phyloP scores from a whole-genome alignment of 2,329 filamentous ascomycete species.

The Raffaelea ambrosiae region DNA sequence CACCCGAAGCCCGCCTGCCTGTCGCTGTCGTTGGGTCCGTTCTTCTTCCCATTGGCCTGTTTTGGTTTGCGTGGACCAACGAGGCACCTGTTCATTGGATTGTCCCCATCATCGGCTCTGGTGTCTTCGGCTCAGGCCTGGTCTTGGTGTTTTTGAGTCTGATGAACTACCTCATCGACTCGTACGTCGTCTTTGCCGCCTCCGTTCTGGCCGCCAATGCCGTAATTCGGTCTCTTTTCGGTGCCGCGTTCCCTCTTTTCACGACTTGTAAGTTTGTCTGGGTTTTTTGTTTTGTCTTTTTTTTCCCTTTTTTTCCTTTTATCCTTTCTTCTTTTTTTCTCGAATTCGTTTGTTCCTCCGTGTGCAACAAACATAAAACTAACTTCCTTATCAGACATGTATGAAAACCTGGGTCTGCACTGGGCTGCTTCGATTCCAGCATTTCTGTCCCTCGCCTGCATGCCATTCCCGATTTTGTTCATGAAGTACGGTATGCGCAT shows the following conservation, averaged over 20 bases:
- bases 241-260: slow-evolving; percentile 66
- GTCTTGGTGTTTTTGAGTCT: slow-evolving; percentile 59
- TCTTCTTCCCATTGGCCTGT: slow-evolving; percentile 54
- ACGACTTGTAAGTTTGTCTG: slow-evolving; percentile 32
- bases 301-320: background rate
- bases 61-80: slow-evolving; percentile 64
- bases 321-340: background rate
- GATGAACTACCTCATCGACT: slow-evolving; percentile 61
- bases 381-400: slow-evolving; percentile 31
- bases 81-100: slow-evolving; percentile 27
- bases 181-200: slow-evolving; percentile 68
- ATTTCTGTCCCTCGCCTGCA: slow-evolving; percentile 62
- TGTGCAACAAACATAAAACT: background rate
- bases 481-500: slow-evolving; percentile 61
- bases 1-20: slow-evolving; percentile 58
- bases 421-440: slow-evolving; percentile 69
- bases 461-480: slow-evolving; percentile 69
- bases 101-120: slow-evolving; percentile 26
- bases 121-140: slow-evolving; percentile 33
- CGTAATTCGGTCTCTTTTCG: slow-evolving; percentile 63
- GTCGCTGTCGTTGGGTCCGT: slow-evolving; percentile 54
- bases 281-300: background rate
- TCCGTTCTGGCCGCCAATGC: slow-evolving; percentile 66
- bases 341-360: too few species aligned
- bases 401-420: slow-evolving; percentile 56